A percentile compares a stretch with the other conserved stretches of the same genome.
These are phyloP conservation scores for Papiliotrema fonsecae DNA, from an alignment of 1,284 basidiomycete species.

Conservation along the genomic window DNA sequence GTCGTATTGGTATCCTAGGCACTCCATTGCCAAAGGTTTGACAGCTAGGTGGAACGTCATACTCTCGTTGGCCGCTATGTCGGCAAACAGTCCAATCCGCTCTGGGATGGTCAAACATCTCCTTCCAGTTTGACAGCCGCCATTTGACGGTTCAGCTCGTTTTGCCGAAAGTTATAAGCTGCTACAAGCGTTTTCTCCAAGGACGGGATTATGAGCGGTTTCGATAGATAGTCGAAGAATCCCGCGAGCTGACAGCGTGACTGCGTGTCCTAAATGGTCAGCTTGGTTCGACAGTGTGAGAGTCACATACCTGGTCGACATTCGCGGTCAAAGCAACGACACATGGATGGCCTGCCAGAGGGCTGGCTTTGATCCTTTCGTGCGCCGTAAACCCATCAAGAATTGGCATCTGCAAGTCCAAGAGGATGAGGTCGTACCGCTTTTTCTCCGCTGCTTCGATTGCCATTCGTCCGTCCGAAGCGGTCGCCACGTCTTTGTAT, in stretches of 20 bases:
- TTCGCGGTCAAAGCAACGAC: conserved; percentile 44
- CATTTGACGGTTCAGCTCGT: too few species aligned
- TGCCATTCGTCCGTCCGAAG: conserved; percentile 36
- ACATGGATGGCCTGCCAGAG: conserved; percentile 29
- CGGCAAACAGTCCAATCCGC: too few species aligned
- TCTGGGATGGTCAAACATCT: too few species aligned
- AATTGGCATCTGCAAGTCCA: conserved; percentile 45
- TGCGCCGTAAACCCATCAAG: conserved; percentile 36
- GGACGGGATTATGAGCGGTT: conserved; percentile 38
- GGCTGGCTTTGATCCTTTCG: conserved; percentile 23
- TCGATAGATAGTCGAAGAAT: conserved; percentile 35
- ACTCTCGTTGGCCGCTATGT: too few species aligned
- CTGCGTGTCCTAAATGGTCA: too few species aligned
- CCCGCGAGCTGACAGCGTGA: conserved; percentile 21
- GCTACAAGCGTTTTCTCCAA: conserved; percentile 10
- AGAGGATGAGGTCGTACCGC: conserved; percentile 37
- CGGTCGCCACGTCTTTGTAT: conserved; percentile 32
- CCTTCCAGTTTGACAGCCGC: too few species aligned
- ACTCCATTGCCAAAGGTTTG: too few species aligned
- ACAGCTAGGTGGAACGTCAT: too few species aligned
- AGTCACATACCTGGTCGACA: conserved; percentile 38
- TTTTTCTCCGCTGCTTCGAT: conserved; percentile 30
- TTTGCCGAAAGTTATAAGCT: conserved; percentile 12
- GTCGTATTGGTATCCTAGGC: too few species aligned
- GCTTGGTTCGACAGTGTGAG: too few species aligned